Conservation (phyloP, 345 rosid genomes). For the Ceriops zippeliana region DNA sequence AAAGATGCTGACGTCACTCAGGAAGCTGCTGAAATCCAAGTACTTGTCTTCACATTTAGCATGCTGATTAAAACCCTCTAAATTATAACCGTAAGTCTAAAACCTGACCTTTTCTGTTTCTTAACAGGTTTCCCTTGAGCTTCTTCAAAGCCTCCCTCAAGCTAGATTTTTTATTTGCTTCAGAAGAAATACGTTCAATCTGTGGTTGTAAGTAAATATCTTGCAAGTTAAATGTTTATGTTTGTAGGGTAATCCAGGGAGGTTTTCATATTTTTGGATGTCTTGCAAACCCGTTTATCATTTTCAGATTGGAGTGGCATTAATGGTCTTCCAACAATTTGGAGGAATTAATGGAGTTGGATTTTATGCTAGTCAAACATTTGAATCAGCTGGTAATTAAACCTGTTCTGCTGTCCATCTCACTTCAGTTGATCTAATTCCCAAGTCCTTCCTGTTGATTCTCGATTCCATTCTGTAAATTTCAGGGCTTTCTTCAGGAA, state of each 20-base stretch:
- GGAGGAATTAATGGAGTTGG: constrained; percentile 77
- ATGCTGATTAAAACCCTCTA: background rate
- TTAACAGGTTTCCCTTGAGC: constrained; percentile 44
- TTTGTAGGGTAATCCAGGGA: background rate
- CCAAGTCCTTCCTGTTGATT: background rate
- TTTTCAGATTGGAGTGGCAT: constrained; percentile 71
- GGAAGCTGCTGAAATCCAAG: constrained; percentile 79
- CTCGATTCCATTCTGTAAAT: background rate
- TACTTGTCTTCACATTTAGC: constrained; percentile 12
- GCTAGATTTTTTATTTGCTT: constrained; percentile 52
- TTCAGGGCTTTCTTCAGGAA: constrained; percentile 71
- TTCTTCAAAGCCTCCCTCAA: constrained; percentile 62
- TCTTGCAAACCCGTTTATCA: constrained; percentile 7
- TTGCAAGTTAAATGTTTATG: background rate
- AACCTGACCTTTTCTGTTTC: constrained; percentile 6
- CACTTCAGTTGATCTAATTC: background rate
- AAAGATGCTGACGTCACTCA: constrained; percentile 50
- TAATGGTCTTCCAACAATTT: constrained; percentile 87
- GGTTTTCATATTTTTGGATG: background rate
- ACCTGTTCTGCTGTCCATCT: background rate
- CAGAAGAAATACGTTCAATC: constrained; percentile 57
- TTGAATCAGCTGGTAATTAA: constrained; percentile 69
- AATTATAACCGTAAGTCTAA: background rate
- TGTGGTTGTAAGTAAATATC: constrained; percentile 51
- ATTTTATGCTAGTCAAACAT: constrained; percentile 84